These are phyloP conservation scores for Drechslerella stenobrocha DNA, from an alignment of 2,329 filamentous ascomycete genomes.

Conservation along the genomic window DNA sequence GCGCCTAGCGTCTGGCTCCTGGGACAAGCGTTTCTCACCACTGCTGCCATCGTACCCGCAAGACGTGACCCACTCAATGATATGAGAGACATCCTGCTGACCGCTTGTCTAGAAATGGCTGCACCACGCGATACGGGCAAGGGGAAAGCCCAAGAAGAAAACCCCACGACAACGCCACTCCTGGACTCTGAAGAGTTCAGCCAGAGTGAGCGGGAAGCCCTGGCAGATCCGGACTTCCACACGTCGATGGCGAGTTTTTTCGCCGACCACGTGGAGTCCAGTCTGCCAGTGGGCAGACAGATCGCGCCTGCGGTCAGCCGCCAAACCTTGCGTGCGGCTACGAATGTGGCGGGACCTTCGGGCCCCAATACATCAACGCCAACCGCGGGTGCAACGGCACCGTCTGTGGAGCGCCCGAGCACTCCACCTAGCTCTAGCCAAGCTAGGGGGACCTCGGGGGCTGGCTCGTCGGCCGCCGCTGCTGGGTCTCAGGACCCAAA, in stretches of 20 bases:
- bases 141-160: conserved; percentile 8
- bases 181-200: conserved; percentile 1
- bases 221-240: not conserved
- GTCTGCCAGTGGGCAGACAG: not conserved
- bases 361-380: not conserved
- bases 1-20: too few species aligned
- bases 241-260: not conserved
- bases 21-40: too few species aligned
- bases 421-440: not conserved
- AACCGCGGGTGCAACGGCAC: too few species aligned
- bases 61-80: too few species aligned
- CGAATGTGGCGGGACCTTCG: not conserved
- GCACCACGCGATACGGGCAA: conserved; percentile 9
- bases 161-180: not conserved
- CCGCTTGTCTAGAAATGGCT: too few species aligned
- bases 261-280: not conserved
- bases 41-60: too few species aligned
- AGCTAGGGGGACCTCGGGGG: not conserved
- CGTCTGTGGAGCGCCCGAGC: not conserved
- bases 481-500: conserved; percentile 3
- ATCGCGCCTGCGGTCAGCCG: too few species aligned
- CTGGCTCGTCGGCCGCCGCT: conserved; percentile 8
- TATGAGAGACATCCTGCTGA: too few species aligned
- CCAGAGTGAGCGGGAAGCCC: not conserved
- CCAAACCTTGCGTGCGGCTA: too few species aligned